phyloP scores from a whole-genome alignment of 106 monocot species.

The Acorus calamus region DNA sequence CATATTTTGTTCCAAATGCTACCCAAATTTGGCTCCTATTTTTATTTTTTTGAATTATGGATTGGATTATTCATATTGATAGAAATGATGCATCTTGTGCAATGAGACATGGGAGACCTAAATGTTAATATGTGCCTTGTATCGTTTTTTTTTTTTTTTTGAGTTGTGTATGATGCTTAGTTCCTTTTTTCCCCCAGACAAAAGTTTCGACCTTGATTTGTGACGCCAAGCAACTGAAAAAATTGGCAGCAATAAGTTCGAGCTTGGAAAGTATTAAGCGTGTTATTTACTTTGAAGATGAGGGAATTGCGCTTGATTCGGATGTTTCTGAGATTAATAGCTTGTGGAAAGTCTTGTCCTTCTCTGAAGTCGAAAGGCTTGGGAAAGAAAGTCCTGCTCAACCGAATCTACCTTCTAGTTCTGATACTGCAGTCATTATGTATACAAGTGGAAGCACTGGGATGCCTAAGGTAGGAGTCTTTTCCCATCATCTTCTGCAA shows the following conservation, averaged over 20 bases:
- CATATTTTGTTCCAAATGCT: too few relatives aligned
- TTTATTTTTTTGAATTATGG: too few relatives aligned
- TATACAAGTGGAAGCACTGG: conserved; percentile 76
- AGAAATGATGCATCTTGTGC: too few relatives aligned
- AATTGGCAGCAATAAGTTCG: conserved; percentile 23
- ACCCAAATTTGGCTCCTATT: too few relatives aligned
- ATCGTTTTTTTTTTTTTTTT: too few relatives aligned
- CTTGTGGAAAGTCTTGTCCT: conserved; percentile 27
- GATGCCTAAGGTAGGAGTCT: conserved; percentile 37
- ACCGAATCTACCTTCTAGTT: conserved; percentile 23
- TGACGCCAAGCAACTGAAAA: conserved; percentile 42
- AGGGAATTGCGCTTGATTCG: conserved; percentile 6
- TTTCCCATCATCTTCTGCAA: too few relatives aligned
- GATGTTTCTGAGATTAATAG: conserved; percentile 1
- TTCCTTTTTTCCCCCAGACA: conserved; percentile 15
- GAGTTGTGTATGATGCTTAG: neutral
- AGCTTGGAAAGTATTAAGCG: conserved; percentile 20
- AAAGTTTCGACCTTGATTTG: conserved; percentile 43
- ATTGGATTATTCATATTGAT: too few relatives aligned
- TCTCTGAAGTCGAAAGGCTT: conserved; percentile 30
- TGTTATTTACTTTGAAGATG: conserved; percentile 45
- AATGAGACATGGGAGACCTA: too few relatives aligned
- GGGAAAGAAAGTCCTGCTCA: conserved; percentile 30
- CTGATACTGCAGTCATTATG: conserved; percentile 52
- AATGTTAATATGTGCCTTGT: neutral